These are phyloP conservation scores for Cryptococcus wingfieldii DNA, from an alignment of 1,284 basidiomycete genomes.

Conservation along the genomic window DNA sequence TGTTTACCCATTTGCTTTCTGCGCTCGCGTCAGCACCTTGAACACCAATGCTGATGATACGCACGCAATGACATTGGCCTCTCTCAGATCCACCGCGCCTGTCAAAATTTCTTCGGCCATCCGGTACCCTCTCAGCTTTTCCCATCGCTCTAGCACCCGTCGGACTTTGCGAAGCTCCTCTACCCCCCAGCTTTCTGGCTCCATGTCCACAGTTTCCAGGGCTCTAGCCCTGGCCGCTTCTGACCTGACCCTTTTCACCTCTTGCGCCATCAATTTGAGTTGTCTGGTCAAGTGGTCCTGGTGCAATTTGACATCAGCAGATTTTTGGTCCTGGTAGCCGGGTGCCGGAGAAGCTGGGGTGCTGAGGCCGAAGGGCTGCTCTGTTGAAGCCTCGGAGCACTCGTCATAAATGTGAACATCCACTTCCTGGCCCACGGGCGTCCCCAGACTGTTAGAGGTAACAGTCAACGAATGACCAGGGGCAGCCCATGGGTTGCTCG, in stretches of 20 bases:
- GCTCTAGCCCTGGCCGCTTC: conserved; percentile 68
- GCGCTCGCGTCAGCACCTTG: neutral
- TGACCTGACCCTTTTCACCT: conserved; percentile 76
- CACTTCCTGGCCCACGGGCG: conserved; percentile 17
- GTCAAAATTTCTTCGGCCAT: conserved; percentile 88
- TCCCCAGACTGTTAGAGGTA: conserved; percentile 25
- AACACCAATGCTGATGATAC: conserved; percentile 21
- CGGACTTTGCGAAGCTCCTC: conserved; percentile 72
- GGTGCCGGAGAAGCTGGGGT: neutral
- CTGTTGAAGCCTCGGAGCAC: conserved; percentile 17
- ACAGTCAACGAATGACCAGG: conserved; percentile 46
- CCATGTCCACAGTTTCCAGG: conserved; percentile 59
- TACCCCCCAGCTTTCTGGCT: conserved; percentile 74
- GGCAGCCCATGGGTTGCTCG: conserved; percentile 57
- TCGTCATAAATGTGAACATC: conserved; percentile 16
- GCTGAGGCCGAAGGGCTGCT: conserved; percentile 4
- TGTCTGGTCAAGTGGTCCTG: conserved; percentile 88
- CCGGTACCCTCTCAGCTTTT: conserved; percentile 72
- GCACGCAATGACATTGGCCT: conserved; percentile 90
- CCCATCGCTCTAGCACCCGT: conserved; percentile 78
- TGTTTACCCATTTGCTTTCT: conserved; percentile 81
- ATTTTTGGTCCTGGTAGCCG: conserved; percentile 43
- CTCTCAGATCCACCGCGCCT: conserved; percentile 81
- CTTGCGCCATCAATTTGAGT: conserved; percentile 69
- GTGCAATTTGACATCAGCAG: conserved; percentile 77